Evolutionary conservation across 1,284 basidiomycete species (phyloP), one percentile per base, ranked within the genome.

Genomic region (Filobasidium uniguttulatum): DNA sequence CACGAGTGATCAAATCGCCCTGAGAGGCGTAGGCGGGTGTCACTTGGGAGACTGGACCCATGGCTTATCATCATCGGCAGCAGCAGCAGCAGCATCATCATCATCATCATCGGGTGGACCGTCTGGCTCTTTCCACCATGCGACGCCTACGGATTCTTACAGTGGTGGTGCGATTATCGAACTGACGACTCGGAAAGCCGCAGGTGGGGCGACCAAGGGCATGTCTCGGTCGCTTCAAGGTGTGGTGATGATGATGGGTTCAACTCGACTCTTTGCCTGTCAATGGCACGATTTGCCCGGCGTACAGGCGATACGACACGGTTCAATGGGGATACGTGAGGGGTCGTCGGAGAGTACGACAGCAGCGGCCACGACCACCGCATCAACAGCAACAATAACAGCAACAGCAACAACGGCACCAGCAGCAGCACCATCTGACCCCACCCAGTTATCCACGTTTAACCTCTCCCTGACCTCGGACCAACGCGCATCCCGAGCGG

Each of bases 381-480:
- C n/a, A n/a, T n/a, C n/a, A n/a, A n/a, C n/a, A n/a, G n/a, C n/a
- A n/a, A n/a, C n/a, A n/a, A n/a, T n/a, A n/a, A n/a, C n/a, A n/a
- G n/a, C n/a, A n/a, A n/a, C n/a, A n/a, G n/a, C n/a, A n/a, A n/a
- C n/a, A n/a, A n/a, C n/a, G n/a, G n/a, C n/a, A n/a, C n/a, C n/a
- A n/a, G n/a, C n/a, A n/a, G n/a, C n/a, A n/a, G n/a, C n/a, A n/a
- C n/a, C n/a, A n/a, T n/a, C n/a, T n/a, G n/a, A n/a, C n/a, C n/a
- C 50, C 3, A 50, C 48, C 33, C 37, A 48, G 36, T 57, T 64
- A 36, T 50, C 67, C 23, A 62, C 86, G 0, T 94, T 94, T 74
- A 91, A 91, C 64, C 75, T 94, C 23, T 77, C 72, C 51, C 76
- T 93, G 46, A 91, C 87, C n/a, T 73, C 77, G 14, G 76, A 81